Percentiles rank a stretch among this genome's conserved stretches.
These are phyloP conservation scores for Xylariales sp. DNA, from an alignment of 2,329 filamentous ascomycete genomes.

Conservation along the genomic window DNA sequence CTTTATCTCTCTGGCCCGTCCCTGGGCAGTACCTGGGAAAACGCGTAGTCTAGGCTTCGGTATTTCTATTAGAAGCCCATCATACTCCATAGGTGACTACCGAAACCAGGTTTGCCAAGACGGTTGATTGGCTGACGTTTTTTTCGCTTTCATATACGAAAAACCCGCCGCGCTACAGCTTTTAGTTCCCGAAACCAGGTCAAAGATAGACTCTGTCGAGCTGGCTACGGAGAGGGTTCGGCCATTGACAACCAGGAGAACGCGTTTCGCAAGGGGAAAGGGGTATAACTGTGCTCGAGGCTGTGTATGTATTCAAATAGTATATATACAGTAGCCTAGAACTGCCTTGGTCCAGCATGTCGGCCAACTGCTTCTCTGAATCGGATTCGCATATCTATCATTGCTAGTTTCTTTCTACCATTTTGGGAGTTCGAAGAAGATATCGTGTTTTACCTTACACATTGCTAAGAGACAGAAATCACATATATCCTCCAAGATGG, in stretches of 20 bases:
- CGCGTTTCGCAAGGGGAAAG: not conserved
- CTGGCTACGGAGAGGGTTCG: not conserved
- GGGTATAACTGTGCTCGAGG: not conserved
- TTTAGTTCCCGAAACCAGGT: not conserved
- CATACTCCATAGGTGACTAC: not conserved
- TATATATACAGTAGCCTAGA: not conserved
- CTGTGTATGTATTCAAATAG: not conserved
- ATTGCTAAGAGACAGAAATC: not conserved
- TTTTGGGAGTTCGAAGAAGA: not conserved
- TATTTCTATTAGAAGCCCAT: not conserved
- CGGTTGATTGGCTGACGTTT: constrained; percentile 17
- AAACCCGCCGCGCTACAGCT: not conserved
- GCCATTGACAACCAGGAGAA: not conserved
- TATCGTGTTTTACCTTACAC: not conserved
- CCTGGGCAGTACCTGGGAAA: not conserved
- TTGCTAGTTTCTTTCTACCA: not conserved
- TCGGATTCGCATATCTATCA: not conserved
- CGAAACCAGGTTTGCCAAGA: not conserved
- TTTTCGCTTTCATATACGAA: constrained; percentile 26
- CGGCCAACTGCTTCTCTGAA: not conserved
- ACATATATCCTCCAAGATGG: not conserved
- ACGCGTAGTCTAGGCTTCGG: not conserved
- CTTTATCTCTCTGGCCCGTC: not conserved
- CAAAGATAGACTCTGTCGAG: not conserved
- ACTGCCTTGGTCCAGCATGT: not conserved